These are phyloP conservation scores for Voacanga thouarsii DNA, from an alignment of 257 asterid species.

Conservation along the genomic window DNA sequence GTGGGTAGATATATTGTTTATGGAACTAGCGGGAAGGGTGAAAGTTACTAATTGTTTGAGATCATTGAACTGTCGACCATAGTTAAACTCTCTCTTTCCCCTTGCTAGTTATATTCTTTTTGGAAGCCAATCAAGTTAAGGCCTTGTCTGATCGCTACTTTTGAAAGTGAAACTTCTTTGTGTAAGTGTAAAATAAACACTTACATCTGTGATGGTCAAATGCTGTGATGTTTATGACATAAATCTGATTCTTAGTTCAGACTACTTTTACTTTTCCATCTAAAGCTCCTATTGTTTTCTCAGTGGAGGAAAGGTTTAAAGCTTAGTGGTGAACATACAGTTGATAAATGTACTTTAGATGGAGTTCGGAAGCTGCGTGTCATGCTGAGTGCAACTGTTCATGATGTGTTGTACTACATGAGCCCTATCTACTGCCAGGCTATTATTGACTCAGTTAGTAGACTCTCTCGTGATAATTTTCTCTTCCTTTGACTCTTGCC, in stretches of 20 bases:
- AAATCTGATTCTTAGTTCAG: not conserved
- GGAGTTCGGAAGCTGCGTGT: constrained; percentile 92
- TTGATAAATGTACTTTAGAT: constrained; percentile 82
- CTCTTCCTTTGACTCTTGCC: not conserved
- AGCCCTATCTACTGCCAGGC: constrained; percentile 98
- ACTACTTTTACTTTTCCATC: constrained; percentile 3
- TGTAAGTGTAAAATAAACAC: not conserved
- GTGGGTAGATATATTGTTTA: not conserved
- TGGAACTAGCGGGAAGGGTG: not conserved
- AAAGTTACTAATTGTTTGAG: not conserved
- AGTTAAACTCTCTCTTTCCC: not conserved
- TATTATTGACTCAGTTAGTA: constrained; percentile 81
- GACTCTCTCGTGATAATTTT: constrained; percentile 10
- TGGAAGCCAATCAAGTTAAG: not conserved
- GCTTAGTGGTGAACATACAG: constrained; percentile 91
- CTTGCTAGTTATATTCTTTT: not conserved
- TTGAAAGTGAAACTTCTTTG: not conserved
- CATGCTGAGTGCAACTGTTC: constrained; percentile 96
- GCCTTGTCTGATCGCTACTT: not conserved
- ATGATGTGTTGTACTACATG: constrained; percentile 95
- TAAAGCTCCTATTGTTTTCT: constrained; percentile 21
- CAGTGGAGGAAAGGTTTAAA: constrained; percentile 98
- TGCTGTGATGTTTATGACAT: not conserved
- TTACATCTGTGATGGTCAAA: not conserved
- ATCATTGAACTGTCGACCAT: not conserved